phyloP scores from a whole-genome alignment of 1,284 basidiomycete genomes.

The Ceratorhiza oryzae-sativae region DNA sequence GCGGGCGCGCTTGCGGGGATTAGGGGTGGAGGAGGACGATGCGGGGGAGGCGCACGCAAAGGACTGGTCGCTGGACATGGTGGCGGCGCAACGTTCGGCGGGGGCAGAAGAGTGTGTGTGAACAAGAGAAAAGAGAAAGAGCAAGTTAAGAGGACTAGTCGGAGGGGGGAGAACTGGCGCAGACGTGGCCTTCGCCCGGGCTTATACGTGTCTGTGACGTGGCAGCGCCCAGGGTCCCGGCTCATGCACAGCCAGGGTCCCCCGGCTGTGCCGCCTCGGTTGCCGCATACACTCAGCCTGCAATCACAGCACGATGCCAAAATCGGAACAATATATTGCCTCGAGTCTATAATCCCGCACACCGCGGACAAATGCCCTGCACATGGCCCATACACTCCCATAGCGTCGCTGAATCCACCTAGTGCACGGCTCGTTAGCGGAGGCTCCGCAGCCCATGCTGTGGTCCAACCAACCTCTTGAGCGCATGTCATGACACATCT shows the following conservation, averaged over 20 bases:
- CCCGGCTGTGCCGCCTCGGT: constrained; percentile 4
- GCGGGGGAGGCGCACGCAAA: constrained; percentile 44
- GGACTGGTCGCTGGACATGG: constrained; percentile 26
- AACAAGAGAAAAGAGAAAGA: constrained; percentile 28
- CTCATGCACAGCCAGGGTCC: not conserved
- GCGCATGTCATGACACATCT: not conserved
- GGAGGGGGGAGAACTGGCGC: not conserved
- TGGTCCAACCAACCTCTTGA: constrained; percentile 5
- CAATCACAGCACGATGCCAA: not conserved
- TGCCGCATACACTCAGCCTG: constrained; percentile 24
- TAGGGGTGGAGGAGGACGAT: constrained; percentile 48
- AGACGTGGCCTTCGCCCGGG: constrained; percentile 14
- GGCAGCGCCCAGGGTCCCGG: constrained; percentile 17
- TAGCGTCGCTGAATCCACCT: not conserved
- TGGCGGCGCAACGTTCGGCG: constrained; percentile 6
- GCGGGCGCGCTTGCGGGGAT: constrained; percentile 71
- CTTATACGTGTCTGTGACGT: constrained; percentile 35
- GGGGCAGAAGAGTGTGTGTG: constrained; percentile 9
- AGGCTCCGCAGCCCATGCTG: not conserved
- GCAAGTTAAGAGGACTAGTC: constrained; percentile 27
- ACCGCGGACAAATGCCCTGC: not conserved
- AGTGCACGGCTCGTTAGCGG: not conserved
- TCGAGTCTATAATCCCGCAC: not conserved
- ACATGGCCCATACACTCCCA: not conserved
- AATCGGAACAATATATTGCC: not conserved